phyloP scores from a whole-genome alignment of 148 eudicot genomes.

The Bassia scoparia region DNA sequence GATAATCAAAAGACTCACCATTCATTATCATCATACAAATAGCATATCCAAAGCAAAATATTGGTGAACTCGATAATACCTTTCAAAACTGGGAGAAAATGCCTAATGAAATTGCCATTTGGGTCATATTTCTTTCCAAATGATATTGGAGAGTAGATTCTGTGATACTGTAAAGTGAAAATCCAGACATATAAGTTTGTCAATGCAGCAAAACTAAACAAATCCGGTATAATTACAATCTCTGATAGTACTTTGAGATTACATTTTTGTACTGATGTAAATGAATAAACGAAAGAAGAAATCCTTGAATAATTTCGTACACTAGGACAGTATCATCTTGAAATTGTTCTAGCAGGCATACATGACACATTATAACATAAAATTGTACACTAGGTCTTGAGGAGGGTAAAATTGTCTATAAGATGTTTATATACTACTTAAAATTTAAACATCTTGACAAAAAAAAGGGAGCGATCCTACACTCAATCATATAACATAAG shows the following conservation, averaged over 20 bases:
- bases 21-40: neutral
- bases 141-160: slow-evolving; percentile 81
- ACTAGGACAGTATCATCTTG: too few relatives aligned
- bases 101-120: slow-evolving; percentile 68
- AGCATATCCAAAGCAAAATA: neutral
- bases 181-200: neutral
- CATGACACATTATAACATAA: too few relatives aligned
- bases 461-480: neutral
- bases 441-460: neutral
- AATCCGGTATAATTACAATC: neutral
- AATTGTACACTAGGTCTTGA: too few relatives aligned
- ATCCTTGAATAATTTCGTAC: too few relatives aligned
- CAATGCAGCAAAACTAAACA: neutral
- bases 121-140: slow-evolving; percentile 93
- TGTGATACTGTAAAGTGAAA: slow-evolving; percentile 57
- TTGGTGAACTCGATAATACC: slow-evolving; percentile 34
- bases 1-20: slow-evolving; percentile 13
- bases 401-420: too few relatives aligned
- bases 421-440: neutral
- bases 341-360: too few relatives aligned
- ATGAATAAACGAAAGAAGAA: too few relatives aligned
- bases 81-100: slow-evolving; percentile 82
- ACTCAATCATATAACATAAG: neutral
- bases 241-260: neutral
- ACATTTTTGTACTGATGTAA: too few relatives aligned